Conservation (phyloP, 202 grass and related monocot species). For the Alloteropsis angusta region DNA sequence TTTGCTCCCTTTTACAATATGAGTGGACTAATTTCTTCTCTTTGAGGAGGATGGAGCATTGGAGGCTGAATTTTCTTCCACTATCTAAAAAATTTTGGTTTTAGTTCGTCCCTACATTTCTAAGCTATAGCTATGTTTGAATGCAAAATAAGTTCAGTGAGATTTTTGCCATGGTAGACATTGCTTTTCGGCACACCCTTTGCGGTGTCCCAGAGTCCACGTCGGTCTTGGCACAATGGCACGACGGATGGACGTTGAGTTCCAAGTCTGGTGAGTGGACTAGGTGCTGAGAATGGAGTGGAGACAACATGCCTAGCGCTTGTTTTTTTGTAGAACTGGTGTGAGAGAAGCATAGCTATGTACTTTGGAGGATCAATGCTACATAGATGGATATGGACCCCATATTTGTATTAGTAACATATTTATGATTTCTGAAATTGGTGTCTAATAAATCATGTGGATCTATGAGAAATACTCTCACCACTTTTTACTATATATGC, state of each 20-base stretch:
- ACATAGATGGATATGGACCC: too few relatives aligned
- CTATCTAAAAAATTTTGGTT: too few relatives aligned
- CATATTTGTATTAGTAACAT: too few relatives aligned
- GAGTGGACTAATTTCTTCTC: too few relatives aligned
- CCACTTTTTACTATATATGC: too few relatives aligned
- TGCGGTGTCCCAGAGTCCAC: background rate
- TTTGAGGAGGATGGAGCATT: too few relatives aligned
- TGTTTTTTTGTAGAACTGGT: background rate
- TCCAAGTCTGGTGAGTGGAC: slow-evolving; percentile 21
- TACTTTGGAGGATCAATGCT: too few relatives aligned
- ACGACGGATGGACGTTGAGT: slow-evolving; percentile 34
- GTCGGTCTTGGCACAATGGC: slow-evolving; percentile 8
- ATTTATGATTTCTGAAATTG: too few relatives aligned
- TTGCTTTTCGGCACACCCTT: background rate
- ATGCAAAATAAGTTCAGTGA: slow-evolving; percentile 1
- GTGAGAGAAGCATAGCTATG: background rate
- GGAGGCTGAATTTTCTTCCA: too few relatives aligned
- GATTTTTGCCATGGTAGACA: background rate
- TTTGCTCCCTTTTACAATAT: too few relatives aligned
- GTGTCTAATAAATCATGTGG: too few relatives aligned
- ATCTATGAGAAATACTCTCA: too few relatives aligned
- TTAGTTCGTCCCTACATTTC: background rate
- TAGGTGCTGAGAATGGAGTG: background rate
- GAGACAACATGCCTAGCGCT: background rate
- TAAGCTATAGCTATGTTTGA: background rate